Conservation (phyloP, 2,329 filamentous ascomycete genomes). For the Clarireedia monteithiana region DNA sequence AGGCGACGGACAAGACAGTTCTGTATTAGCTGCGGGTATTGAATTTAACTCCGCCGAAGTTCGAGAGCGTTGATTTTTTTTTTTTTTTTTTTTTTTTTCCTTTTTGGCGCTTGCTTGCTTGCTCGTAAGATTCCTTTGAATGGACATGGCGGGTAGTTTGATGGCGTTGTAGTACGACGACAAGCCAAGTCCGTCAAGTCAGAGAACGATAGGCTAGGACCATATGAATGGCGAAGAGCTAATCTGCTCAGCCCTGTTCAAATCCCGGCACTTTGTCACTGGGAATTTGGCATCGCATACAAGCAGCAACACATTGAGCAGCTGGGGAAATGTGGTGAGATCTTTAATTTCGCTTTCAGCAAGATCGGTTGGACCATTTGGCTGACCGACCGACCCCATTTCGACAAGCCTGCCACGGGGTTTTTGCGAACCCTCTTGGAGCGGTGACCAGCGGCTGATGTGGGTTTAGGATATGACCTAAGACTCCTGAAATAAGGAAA, state of each 20-base stretch:
- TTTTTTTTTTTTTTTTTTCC: no score
- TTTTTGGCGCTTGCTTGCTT: no score
- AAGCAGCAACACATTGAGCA: not conserved
- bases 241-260: constrained; percentile 1
- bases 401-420: not conserved
- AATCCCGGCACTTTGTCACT: constrained; percentile 9
- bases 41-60: no score
- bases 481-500: not conserved
- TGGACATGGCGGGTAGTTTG: no score
- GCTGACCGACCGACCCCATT: not conserved
- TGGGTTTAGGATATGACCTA: constrained; percentile 7
- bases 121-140: no score
- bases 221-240: no score
- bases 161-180: no score
- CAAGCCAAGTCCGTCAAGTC: no score
- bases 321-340: constrained; percentile 2
- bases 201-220: no score
- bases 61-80: no score
- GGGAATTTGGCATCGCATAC: not conserved
- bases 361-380: not conserved
- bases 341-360: constrained; percentile 1
- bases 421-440: not conserved
- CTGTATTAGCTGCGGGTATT: no score
- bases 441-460: not conserved
- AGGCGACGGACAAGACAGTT: no score